Evolutionary conservation across 169 alveolate species (phyloP), one percentile per base, ranked within the genome.

Genomic region (Ichthyophthirius multifiliis): DNA sequence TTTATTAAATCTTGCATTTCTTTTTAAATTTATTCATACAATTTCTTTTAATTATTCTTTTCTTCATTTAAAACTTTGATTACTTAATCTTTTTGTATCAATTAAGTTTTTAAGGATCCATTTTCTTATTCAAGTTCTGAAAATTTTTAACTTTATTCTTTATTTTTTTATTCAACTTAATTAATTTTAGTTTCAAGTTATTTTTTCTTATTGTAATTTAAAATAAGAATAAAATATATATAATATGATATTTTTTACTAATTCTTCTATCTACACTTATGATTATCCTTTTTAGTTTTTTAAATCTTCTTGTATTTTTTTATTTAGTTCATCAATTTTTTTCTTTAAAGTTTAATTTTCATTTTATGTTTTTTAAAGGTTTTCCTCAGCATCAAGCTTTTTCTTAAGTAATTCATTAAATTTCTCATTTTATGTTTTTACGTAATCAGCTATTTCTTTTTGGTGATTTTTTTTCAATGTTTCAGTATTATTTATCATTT

Each of bases 301-400:
- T 32, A 67, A 39, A 16, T 81, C 86, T 18, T 71, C 80, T 12
- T 71, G 43, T 1, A 81, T 71, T 31, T 71, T 81, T 32, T 81
- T 71, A 9, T 65, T 20, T 48, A 85, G 62, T 16, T 83, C 84
- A 43, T 46, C 81, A 3, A 89, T 75, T 73, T 85, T 64, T 23
- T 73, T n/a, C n/a, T n/a, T n/a, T n/a, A n/a, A n/a, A n/a, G n/a
- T n/a, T n/a, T n/a, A n/a, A n/a, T n/a, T n/a, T n/a, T n/a, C n/a
- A n/a, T n/a, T n/a, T n/a, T n/a, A n/a, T n/a, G 41, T 83, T 82
- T 78, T 82, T 71, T 82, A 79, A 18, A 90, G 37, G 32, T 80
- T 37, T 48, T 93, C 97, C 47, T 89, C 94, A 16, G 43, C 74
- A 65, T 90, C 94, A 32, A 83, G 80, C 74, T 93, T 93, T 55